A percentile compares a stretch with the other conserved stretches of the same genome.
Evolutionary conservation across 352 stramenopile species (phyloP).

Genomic region (Globisporangium apiculatum): DNA sequence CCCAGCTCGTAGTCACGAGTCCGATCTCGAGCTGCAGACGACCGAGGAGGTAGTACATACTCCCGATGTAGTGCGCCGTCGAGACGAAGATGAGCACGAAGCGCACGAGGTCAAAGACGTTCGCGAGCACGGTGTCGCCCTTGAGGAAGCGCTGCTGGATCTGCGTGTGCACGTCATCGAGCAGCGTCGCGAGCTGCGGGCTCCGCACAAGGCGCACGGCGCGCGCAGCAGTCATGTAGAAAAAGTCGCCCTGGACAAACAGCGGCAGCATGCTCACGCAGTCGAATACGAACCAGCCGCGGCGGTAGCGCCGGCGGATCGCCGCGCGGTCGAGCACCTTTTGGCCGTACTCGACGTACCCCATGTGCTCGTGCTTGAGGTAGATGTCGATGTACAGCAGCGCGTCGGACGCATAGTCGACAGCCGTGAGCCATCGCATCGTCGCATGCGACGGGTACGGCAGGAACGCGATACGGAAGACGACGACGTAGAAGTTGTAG

Average conservation of each 20-base stretch:
- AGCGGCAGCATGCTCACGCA: slow-evolving; percentile 36
- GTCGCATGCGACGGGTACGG: slow-evolving; percentile 17
- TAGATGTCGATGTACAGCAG: slow-evolving; percentile 33
- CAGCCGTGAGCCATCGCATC: slow-evolving; percentile 21
- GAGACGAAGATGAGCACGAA: slow-evolving; percentile 58
- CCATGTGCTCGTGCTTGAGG: slow-evolving; percentile 31
- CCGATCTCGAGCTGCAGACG: slow-evolving; percentile 27
- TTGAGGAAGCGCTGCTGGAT: slow-evolving; percentile 48
- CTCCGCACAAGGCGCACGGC: slow-evolving; percentile 37
- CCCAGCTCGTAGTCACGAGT: slow-evolving; percentile 36
- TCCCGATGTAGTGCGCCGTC: slow-evolving; percentile 42
- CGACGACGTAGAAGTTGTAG: slow-evolving; percentile 48
- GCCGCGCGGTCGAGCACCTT: slow-evolving; percentile 25
- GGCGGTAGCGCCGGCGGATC: slow-evolving; percentile 30
- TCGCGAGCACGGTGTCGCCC: slow-evolving; percentile 30
- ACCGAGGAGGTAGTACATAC: slow-evolving; percentile 42
- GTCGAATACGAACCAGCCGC: slow-evolving; percentile 23
- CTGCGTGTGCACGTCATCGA: slow-evolving; percentile 33
- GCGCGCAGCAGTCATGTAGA: slow-evolving; percentile 29
- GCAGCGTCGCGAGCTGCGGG: slow-evolving; percentile 27
- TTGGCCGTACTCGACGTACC: slow-evolving; percentile 34
- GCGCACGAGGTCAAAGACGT: slow-evolving; percentile 40
- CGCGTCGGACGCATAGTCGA: slow-evolving; percentile 32
- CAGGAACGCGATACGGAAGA: slow-evolving; percentile 44
- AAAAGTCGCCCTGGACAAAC: slow-evolving; percentile 28